Evolutionary conservation across 2,329 filamentous ascomycete species (phyloP), one percentile per base, ranked within the genome.

Genomic region (Trichoderma afroharzianum): DNA sequence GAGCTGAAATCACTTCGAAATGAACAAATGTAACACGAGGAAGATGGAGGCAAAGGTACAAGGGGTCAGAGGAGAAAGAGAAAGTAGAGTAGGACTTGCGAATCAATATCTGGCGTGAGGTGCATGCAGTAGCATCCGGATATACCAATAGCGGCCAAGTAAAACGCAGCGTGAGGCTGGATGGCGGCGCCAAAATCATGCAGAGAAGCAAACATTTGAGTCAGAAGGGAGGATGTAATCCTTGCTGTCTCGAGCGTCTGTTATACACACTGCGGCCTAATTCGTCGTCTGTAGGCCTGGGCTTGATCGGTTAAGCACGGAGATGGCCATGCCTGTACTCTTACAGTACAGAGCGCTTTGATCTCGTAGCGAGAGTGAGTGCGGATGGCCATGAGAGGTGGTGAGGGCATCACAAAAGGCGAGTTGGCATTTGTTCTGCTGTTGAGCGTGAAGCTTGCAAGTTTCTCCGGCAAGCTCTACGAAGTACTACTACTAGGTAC

Each of bases 161-260:
- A 55, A 30, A 36, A 67, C 26, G 63, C 50, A 43, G 39, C 24
- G 2, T n/a, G 33, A 67, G 63, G 63, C 63, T 67, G 32, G 59
- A 24, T 63, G 33, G 33, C 36, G 33, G 50, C 63, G 63, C 63
- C 63, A 67, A 58, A 33, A 33, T 50, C 14, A 68, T 68, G 66
- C 66, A 59, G 26, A 58, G 53, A 18, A 59, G 64, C 64, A 59
- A 68, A 59, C 55, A 59, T 47, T 59, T 36, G 55, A 21, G 50
- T 39, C 63, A 24, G 21, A 39, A n/a, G 63, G 32, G 50, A 39
- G n/a, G 32, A 12, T 18, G 21, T 21, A 32, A 68, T 33, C 66
- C 66, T 58, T 59, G 66, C 55, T 68, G 64, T 68, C 55, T 68
- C 36, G 18, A 30, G n/a, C 15, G 14, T 59, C 18, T n/a, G 66